Evolutionary conservation across 2,329 filamentous ascomycete genomes (phyloP).

Genomic region (Pseudogymnoascus sp.): DNA sequence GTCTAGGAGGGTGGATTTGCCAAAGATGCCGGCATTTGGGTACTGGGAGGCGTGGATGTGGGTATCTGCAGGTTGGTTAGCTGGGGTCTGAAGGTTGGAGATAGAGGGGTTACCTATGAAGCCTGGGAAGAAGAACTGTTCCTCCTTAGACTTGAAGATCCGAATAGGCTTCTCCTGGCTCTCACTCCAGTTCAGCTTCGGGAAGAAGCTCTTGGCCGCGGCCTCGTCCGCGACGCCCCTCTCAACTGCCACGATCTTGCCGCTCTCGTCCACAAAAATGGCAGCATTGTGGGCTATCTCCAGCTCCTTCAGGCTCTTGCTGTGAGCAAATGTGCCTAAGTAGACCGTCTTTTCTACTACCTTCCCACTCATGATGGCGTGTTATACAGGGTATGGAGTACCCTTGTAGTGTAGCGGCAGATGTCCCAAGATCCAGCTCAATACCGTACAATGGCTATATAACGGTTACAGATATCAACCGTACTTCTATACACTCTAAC

Average conservation of each 20-base stretch:
- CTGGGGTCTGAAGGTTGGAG: background rate
- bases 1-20: slow-evolving; percentile 82
- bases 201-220: slow-evolving; percentile 28
- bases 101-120: slow-evolving; percentile 57
- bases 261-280: slow-evolving; percentile 45
- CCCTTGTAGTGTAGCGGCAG: background rate
- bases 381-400: background rate
- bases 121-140: slow-evolving; percentile 75
- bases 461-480: background rate
- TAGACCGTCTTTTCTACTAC: slow-evolving; percentile 37
- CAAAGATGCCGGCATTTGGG: slow-evolving; percentile 88
- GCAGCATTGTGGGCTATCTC: slow-evolving; percentile 40
- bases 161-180: background rate
- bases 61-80: slow-evolving; percentile 57
- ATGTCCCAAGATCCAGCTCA: background rate
- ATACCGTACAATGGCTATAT: background rate
- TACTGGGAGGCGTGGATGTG: slow-evolving; percentile 95
- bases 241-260: slow-evolving; percentile 37
- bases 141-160: slow-evolving; percentile 27
- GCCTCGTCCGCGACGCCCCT: slow-evolving; percentile 24
- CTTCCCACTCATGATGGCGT: slow-evolving; percentile 15
- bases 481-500: background rate
- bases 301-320: slow-evolving; percentile 38
- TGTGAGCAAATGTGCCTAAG: slow-evolving; percentile 56
- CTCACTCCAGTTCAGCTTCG: slow-evolving; percentile 25